Conservation (phyloP, 768 basidiomycete species). For the Exsudoporus frostii region DNA sequence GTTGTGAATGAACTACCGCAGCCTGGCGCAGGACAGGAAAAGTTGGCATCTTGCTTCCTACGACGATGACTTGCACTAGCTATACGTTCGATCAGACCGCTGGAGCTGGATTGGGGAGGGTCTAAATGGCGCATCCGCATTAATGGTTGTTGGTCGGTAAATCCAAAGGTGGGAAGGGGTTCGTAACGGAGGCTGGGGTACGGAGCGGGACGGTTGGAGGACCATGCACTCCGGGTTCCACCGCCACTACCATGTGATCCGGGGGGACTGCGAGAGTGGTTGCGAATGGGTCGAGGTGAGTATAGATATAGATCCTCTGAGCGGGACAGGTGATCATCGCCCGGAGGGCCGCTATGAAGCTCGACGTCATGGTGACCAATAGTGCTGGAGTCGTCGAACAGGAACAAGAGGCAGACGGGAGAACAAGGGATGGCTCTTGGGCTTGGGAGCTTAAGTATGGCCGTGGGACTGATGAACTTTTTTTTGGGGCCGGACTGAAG, state of each 20-base stretch:
- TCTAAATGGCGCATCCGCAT: conserved; percentile 21
- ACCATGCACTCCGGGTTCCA: neutral
- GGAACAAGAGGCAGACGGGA: no score
- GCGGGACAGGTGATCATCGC: no score
- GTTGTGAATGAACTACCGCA: conserved; percentile 87
- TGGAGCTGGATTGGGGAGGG: neutral
- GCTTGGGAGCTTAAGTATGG: no score
- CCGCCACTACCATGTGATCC: no score
- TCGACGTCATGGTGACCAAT: no score
- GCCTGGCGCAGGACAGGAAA: conserved; percentile 75
- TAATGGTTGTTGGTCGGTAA: conserved; percentile 7
- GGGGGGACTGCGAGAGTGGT: no score
- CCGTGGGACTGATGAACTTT: no score
- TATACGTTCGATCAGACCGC: conserved; percentile 52
- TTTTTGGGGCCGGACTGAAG: neutral
- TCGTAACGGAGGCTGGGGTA: conserved; percentile 58
- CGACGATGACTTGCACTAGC: conserved; percentile 81
- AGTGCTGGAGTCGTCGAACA: no score
- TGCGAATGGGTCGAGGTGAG: no score
- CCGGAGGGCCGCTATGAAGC: no score
- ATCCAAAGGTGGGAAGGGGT: conserved; percentile 39
- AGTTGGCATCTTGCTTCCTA: conserved; percentile 84
- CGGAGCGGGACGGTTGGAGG: conserved; percentile 47
- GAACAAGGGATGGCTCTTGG: no score
- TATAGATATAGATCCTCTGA: no score